Evolutionary conservation across 2,329 filamentous ascomycete genomes (phyloP), one percentile per base, ranked within the genome.

Genomic region (Metarhizium humberi): DNA sequence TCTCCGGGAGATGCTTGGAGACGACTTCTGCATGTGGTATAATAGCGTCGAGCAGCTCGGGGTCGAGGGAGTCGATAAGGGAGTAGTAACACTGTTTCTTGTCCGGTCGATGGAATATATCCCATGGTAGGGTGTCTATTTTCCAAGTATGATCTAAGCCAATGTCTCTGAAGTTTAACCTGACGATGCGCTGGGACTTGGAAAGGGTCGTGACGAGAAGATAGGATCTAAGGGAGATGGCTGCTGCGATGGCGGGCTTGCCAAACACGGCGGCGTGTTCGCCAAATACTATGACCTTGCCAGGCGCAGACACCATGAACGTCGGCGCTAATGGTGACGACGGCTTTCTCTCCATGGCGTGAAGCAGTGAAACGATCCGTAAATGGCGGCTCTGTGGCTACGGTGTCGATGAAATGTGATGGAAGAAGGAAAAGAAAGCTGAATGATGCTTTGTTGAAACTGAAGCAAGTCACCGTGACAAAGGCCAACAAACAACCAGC

Each of bases 151-250:
- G 55, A 48, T 58, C 25, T 36, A 61, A 47, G 18, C 53, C 57
- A 51, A 61, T 56, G 20, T 61, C 59, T 46, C 34, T 54, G 43
- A 61, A 56, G 29, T 57, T 51, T 42, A 61, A 45, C 30, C 36
- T 55, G 40, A 61, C 43, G n/a, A 50, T 57, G 18, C 50, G 50
- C 10, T 53, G 47, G 32, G 56, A 54, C 34, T 58, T 54, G 43
- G 55, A 56, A 13, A 57, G 53, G n/a, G 56, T 56, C 5, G 54
- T 57, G 40, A 61, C 59, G 38, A 60, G 54, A 50, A 50, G 48
- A 14, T 60, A 60, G 46, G 59, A 58, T 53, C 59, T 14, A 8
- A 60, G 55, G 10, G 58, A 59, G 38, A 61, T 60, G 36, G 59
- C 56, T 25, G 58, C 58, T 11, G 58, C 59, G 40, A 61, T 55